Percentiles rank a stretch among this genome's conserved stretches.
Conservation (phyloP, 306 rosid species). For the Fragaria nilgerrensis region DNA sequence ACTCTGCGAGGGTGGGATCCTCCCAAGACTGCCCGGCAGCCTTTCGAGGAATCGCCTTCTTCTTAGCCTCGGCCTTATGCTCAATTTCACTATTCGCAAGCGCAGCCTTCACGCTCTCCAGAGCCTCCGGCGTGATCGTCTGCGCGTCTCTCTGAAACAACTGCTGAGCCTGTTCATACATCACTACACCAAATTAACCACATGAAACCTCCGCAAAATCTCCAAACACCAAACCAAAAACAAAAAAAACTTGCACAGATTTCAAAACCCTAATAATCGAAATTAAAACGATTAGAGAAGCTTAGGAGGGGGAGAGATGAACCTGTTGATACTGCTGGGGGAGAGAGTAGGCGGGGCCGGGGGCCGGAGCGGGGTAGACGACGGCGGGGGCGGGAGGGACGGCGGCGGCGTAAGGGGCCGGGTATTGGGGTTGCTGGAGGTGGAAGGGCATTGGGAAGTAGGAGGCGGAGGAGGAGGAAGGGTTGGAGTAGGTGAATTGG, state of each 20-base stretch:
- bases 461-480: conserved; percentile 49
- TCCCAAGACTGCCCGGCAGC: conserved; percentile 97
- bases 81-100: conserved; percentile 87
- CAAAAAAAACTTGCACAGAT: too few species aligned
- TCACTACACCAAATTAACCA: neutral
- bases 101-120: conserved; percentile 91
- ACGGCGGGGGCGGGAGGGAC: conserved; percentile 28
- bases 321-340: conserved; percentile 87
- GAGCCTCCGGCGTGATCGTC: conserved; percentile 86
- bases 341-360: conserved; percentile 48
- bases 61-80: conserved; percentile 74
- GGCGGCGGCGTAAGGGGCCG: conserved; percentile 45
- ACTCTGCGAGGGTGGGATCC: conserved; percentile 90
- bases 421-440: conserved; percentile 72
- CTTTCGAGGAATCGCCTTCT: conserved; percentile 92
- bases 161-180: conserved; percentile 72
- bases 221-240: too few species aligned
- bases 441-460: conserved; percentile 84
- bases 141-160: conserved; percentile 93
- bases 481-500: conserved; percentile 57
- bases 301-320: neutral
- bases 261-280: neutral
- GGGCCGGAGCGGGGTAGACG: conserved; percentile 36
- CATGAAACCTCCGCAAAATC: neutral
- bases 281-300: neutral